Base-by-base conservation (phyloP, 495 filamentous ascomycete genomes). In the Talaromyces nanjingensis region DNA sequence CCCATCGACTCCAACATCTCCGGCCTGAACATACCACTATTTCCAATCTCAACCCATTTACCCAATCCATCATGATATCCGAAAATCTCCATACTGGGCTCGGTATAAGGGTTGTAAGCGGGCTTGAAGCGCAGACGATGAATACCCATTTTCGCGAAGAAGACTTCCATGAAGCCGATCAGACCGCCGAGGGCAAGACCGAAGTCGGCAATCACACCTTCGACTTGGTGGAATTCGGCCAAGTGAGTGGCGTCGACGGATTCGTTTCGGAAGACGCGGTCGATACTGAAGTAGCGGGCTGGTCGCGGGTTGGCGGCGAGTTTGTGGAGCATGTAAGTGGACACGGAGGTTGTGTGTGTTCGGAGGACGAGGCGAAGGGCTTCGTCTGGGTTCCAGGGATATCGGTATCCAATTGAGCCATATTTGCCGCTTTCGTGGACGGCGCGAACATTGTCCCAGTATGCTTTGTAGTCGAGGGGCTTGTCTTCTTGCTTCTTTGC, bases 61-160 rank as follows among this genome's bases (percentile, higher is more conserved):
- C 84, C 85, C 47, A 98, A 82, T 8, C 94, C 94, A 64, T 88
- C 86, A 77, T 97, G 93, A 76, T 88, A 96, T 16, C 89, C 90
- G 78, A 96, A 97, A 67, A 97, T 94, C 75, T 97, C 93, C 91
- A 97, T 92, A 72, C 86, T 89, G 9, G 94, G 94, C 75, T 98
- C 94, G n/a, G 94, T 98, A 80, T 98, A 96, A 0, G 91, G 91
- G 75, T 97, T 96, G 75, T 98, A 98, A n/a, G 93, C 93, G 1
- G 93, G 93, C 81, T 97, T 97, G 86, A 96, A 97, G 64, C 89
- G 86, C 64, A 97, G 79, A 65, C 89, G 82, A 61, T 91, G 84
- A 60, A 98, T 88, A 64, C 93, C 93, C 90, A 98, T 96, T 79
- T 96, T 96, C 29, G 77, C 81, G 75, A 97, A 98, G 86, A 98